Evolutionary conservation across 768 basidiomycete genomes (phyloP).

Genomic region (Amyloporia xantha): DNA sequence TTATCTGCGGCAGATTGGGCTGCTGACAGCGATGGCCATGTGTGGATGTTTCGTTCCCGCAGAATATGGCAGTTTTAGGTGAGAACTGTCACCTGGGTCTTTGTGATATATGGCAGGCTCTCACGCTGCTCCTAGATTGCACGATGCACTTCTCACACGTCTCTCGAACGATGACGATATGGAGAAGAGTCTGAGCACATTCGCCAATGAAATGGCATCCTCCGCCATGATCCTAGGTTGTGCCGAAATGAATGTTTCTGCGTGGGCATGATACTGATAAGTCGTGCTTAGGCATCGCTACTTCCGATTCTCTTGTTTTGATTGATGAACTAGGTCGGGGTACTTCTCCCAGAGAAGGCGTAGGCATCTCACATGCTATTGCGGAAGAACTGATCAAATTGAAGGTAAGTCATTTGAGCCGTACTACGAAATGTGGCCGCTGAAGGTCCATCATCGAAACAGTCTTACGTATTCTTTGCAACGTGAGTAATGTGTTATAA

Average conservation of each 20-base stretch:
- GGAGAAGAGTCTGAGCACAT: slow-evolving; percentile 87
- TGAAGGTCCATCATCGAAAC: background rate
- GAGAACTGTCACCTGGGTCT: slow-evolving; percentile 2
- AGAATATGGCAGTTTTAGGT: slow-evolving; percentile 88
- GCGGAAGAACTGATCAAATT: slow-evolving; percentile 67
- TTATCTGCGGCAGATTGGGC: slow-evolving; percentile 80
- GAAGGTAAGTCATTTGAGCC: slow-evolving; percentile 43
- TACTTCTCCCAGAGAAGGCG: slow-evolving; percentile 76
- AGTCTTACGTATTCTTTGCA: slow-evolving; percentile 89
- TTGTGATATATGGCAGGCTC: background rate
- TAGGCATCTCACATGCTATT: slow-evolving; percentile 81
- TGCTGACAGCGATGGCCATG: slow-evolving; percentile 82
- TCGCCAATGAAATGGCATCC: slow-evolving; percentile 91
- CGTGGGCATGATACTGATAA: slow-evolving; percentile 1
- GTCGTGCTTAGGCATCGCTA: slow-evolving; percentile 51
- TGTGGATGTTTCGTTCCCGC: slow-evolving; percentile 90
- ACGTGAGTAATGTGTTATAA: slow-evolving; percentile 44
- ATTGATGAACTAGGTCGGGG: slow-evolving; percentile 94
- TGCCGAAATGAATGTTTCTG: background rate
- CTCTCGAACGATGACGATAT: slow-evolving; percentile 93
- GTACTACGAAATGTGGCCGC: background rate
- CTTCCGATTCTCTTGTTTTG: slow-evolving; percentile 64
- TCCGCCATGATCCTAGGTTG: slow-evolving; percentile 85
- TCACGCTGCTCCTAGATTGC: slow-evolving; percentile 41
- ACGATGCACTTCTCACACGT: slow-evolving; percentile 79